Base-by-base conservation (phyloP, 768 basidiomycete genomes). In the Lanmaoa rubissima region DNA sequence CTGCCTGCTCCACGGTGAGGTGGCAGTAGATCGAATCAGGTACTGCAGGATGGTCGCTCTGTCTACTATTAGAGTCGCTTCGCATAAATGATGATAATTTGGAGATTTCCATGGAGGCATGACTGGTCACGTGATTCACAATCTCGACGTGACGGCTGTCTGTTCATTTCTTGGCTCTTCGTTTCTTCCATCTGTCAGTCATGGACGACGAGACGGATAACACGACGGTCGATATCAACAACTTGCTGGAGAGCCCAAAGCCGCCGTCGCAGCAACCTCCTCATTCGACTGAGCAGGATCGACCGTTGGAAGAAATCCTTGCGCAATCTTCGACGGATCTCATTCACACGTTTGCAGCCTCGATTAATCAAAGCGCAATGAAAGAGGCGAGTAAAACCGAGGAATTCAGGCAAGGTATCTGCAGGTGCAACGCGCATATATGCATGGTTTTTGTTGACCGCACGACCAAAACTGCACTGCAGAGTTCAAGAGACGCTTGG, bases 1-100 rank as follows among this genome's bases (percentile, higher is more conserved):
- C 67, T 94, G 58, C 90, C 90, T 61, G 86, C 90, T 39, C 84
- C 89, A 32, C 88, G 89, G 77, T 91, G 63, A 70, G 54, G 49
- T 19, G 40, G 26, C 9, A 44, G n/a, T 35, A 49, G 48, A 31
- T 26, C 24, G 36, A 24, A 19, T 3, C 16, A 21, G n/a, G n/a
- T n/a, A n/a, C n/a, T n/a, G n/a, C n/a, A n/a, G 47, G 34, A 35
- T 40, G 8, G 49, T 39, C 35, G 38, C 48, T 48, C 48, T 48
- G 34, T 39, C 44, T 57, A 65, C 26, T 31, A 47, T 31, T 60
- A 65, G 32, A 41, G 54, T 41, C 45, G 13, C 16, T 53, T 41
- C 34, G 32, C 57, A 61, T 68, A 62, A 57, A 64, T 63, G 62
- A 56, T 57, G 57, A 55, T 59, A 53, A 58, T 62, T 51, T 57